Evolutionary conservation across 2,329 filamentous ascomycete genomes (phyloP).

Genomic region (Nothomitra cinnamomea): DNA sequence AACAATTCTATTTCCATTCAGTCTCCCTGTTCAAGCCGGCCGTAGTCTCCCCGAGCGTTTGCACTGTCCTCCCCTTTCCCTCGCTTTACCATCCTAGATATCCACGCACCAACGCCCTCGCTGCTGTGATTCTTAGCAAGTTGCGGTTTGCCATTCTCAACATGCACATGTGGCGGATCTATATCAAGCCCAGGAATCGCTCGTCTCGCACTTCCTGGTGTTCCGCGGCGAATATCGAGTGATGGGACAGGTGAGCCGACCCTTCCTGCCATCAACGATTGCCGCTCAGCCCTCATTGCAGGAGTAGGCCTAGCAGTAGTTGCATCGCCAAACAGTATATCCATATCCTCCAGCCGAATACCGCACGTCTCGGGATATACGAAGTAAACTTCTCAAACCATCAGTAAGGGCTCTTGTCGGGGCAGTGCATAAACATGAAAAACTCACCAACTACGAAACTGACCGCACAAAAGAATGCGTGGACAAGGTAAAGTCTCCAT

Average conservation of each 20-base stretch:
- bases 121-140: slow-evolving; percentile 10
- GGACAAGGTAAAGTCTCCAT: slow-evolving; percentile 86
- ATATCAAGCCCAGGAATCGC: slow-evolving; percentile 71
- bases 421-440: background rate
- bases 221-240: slow-evolving; percentile 47
- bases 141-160: slow-evolving; percentile 32
- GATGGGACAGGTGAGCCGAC: slow-evolving; percentile 63
- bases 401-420: background rate
- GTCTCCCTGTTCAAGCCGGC: slow-evolving; percentile 2
- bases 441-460: slow-evolving; percentile 90
- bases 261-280: slow-evolving; percentile 54
- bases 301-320: slow-evolving; percentile 72
- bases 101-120: slow-evolving; percentile 6
- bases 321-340: slow-evolving; percentile 81
- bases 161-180: slow-evolving; percentile 50
- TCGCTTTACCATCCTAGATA: slow-evolving; percentile 6
- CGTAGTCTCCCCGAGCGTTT: slow-evolving; percentile 1
- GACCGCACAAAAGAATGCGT: slow-evolving; percentile 89
- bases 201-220: slow-evolving; percentile 36
- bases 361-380: slow-evolving; percentile 95
- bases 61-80: background rate
- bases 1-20: background rate
- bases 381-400: slow-evolving; percentile 59
- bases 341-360: slow-evolving; percentile 92
- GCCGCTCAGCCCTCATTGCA: slow-evolving; percentile 57